Evolutionary conservation across 257 asterid genomes (phyloP), one percentile per base, ranked within the genome.

Genomic region (Petunia axillaris): DNA sequence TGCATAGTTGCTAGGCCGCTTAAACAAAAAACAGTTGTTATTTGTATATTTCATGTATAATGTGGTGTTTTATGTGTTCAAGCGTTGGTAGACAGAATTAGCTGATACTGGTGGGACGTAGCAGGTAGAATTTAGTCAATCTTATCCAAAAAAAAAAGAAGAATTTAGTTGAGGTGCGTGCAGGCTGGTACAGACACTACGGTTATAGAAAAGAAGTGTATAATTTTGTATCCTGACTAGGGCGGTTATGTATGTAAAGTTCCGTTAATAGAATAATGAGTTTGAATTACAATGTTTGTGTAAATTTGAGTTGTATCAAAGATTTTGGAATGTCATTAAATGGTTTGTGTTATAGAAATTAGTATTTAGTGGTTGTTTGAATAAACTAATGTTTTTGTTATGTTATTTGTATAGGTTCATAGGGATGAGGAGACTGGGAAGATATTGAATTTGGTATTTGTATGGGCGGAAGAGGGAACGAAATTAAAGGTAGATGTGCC

Each of bases 401-500:
- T 8, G 60, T 5, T 41, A 15, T 76, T 79, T 81, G 25, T 58
- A 48, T 85, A 95, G 99, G 55, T 95, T 78, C 98, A 92, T 77
- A 85, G 58, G 89, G 92, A 93, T 81, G 90, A 88, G 80, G 92
- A 89, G 40, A 86, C 86, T 1, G 99, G 98, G 80, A 91, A 85
- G 82, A 87, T 95, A 83, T 76, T 93, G 91, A 95, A 95, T 84
- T 84, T 95, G 93, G 98, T 93, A 76, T 87, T 95, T 55, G 97
- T 91, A 2, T 95, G 98, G 99, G 98, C 97, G n/a, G 98, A 95
- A 85, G 97, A 93, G 11, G 97, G 97, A 46, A 84, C 94, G 4
- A 85, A 88, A 67, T 85, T 93, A 40, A 88, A 87, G 90, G 98
- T 95, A 48, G 95, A 95, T 14, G 93, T 93, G 83, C 98, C 98